Conservation (phyloP, 2,329 filamentous ascomycete species). For the Alternaria sp. region DNA sequence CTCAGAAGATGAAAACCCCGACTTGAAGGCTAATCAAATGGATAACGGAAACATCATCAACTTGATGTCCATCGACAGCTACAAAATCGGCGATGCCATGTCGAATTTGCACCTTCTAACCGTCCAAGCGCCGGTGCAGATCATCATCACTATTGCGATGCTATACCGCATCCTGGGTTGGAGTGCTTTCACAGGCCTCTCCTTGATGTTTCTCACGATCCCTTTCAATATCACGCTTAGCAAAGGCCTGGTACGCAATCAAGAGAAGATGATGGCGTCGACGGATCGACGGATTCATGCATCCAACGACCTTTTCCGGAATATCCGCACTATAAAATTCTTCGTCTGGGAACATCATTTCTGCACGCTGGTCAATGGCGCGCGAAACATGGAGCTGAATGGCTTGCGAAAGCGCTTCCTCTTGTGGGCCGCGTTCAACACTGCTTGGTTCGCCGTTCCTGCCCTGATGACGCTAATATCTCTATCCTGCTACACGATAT, state of each 20-base stretch:
- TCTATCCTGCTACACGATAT: not conserved
- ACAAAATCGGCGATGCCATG: constrained; percentile 4
- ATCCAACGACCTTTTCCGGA: constrained; percentile 2
- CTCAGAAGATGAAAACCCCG: not conserved
- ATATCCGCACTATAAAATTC: constrained; percentile 3
- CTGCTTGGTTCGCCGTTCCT: constrained; percentile 1
- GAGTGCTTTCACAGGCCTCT: not conserved
- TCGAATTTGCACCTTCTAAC: not conserved
- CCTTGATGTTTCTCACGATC: not conserved
- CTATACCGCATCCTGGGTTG: constrained; percentile 1
- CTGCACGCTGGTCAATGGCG: not conserved
- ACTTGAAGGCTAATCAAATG: not conserved
- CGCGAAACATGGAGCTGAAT: not conserved
- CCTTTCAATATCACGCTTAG: not conserved
- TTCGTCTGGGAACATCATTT: constrained; percentile 4
- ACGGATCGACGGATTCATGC: not conserved
- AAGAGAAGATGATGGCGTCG: constrained; percentile 2
- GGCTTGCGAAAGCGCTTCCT: not conserved
- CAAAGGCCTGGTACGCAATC: constrained; percentile 1
- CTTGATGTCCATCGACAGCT: constrained; percentile 6
- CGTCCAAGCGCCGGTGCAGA: constrained; percentile 1
- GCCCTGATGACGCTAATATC: constrained; percentile 1
- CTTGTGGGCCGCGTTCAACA: constrained; percentile 1
- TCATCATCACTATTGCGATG: not conserved
- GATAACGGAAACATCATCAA: not conserved